Percentiles rank a stretch among this genome's conserved stretches.
Evolutionary conservation across 768 basidiomycete species (phyloP).

Genomic region (Panaeolus papilionaceus): DNA sequence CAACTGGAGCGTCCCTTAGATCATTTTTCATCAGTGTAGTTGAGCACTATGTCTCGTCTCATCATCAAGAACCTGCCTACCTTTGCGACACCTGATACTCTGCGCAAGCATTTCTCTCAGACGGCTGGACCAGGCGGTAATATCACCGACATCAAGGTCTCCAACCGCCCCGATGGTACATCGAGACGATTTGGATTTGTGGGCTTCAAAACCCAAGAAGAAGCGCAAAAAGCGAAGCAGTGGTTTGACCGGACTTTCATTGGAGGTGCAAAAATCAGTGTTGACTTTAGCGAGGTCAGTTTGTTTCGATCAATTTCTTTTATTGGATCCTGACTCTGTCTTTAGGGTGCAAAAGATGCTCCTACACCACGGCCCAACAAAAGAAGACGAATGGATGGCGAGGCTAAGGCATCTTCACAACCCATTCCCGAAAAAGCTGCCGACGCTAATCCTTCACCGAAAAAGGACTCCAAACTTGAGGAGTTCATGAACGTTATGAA

Average conservation of each 20-base stretch:
- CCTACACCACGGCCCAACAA: conserved; percentile 75
- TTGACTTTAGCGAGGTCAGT: conserved; percentile 79
- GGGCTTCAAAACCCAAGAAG: conserved; percentile 82
- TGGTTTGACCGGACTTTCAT: conserved; percentile 91
- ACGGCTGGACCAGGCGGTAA: conserved; percentile 64
- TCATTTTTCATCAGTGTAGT: not conserved
- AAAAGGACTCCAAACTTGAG: conserved; percentile 53
- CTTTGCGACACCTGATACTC: conserved; percentile 66
- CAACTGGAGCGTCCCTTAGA: not conserved
- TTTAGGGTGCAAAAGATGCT: conserved; percentile 71
- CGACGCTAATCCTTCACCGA: conserved; percentile 24
- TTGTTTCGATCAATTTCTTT: conserved; percentile 19
- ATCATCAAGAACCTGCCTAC: conserved; percentile 83
- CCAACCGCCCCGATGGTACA: conserved; percentile 76
- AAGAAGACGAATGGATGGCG: conserved; percentile 56
- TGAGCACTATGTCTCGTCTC: conserved; percentile 71
- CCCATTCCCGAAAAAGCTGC: conserved; percentile 1
- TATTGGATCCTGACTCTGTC: conserved; percentile 6
- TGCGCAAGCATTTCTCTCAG: conserved; percentile 73
- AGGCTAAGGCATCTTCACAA: conserved; percentile 23
- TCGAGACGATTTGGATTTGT: conserved; percentile 91
- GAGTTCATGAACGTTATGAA: conserved; percentile 83
- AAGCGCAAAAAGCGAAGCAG: conserved; percentile 75
- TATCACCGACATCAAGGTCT: conserved; percentile 88
- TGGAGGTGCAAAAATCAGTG: conserved; percentile 77